Base-by-base conservation (phyloP, 352 stramenopile species). In the Plasmopara halstedii region DNA sequence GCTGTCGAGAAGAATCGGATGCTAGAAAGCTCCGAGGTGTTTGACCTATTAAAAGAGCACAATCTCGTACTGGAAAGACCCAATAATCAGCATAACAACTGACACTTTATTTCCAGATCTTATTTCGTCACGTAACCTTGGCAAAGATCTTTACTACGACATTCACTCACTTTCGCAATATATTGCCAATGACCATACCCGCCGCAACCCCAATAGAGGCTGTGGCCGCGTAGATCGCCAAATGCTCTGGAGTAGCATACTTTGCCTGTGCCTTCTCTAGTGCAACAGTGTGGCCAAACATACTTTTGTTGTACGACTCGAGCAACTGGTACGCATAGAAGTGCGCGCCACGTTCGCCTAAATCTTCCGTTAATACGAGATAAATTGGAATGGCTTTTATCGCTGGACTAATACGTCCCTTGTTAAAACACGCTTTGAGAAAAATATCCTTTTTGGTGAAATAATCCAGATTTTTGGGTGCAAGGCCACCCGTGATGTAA, bases 401-500 rank as follows among this genome's bases (percentile, higher is more conserved):
- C 19, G 88, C 67, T 10, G 72, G 66, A 58, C 68, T 88, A 21
- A 97, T 81, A 32, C 88, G 83, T 25, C 88, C 87, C 67, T 96
- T 93, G 67, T 95, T 84, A 39, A 88, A 87, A 47, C 85, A 81
- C 22, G 77, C 65, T 53, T 88, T 70, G 48, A 92, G 70, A 62
- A 96, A 94, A 42, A 77, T 73, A 21, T 73, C 62, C 42, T 70
- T 71, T 62, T 85, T 67, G 25, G 73, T 85, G 61, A 98, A 97
- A 51, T 89, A 93, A 56, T 94, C 70, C 33, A 98, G 74, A 67
- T 98, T 98, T 70, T 99, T 99, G 0, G 88, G 88, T 15, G 96
- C 97, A 19, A 99, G 77, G 22, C 95, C 96, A 25, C 96, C 96
- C 11, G 93, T 97, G 41, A 99, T 88, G 82, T 97, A 99, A 47